These are phyloP conservation scores for Thraustotheca clavata DNA, from an alignment of 352 stramenopile species.

Conservation along the genomic window DNA sequence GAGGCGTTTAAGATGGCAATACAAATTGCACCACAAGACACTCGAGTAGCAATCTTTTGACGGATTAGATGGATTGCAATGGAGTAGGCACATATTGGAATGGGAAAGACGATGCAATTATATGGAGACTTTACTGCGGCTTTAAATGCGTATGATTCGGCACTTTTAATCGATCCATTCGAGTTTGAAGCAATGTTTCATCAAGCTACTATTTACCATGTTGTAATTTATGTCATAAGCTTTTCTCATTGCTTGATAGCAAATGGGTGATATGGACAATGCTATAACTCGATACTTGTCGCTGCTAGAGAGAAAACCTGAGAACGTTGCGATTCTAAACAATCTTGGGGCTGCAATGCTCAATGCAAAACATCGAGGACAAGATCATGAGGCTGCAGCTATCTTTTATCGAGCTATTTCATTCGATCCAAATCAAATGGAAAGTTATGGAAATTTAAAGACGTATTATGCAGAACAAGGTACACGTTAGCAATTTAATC, in stretches of 20 bases:
- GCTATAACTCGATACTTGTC: background rate
- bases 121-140: background rate
- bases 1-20: too few relatives aligned
- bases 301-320: background rate
- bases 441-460: constrained; percentile 9
- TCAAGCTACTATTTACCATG: background rate
- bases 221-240: too few relatives aligned
- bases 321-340: constrained; percentile 4
- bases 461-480: constrained; percentile 10
- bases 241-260: too few relatives aligned
- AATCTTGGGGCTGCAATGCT: constrained; percentile 11
- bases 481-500: background rate
- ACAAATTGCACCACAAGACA: too few relatives aligned
- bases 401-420: background rate
- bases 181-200: background rate
- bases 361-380: background rate
- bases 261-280: background rate
- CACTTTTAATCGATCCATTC: background rate
- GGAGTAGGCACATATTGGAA: background rate
- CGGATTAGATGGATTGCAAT: too few relatives aligned
- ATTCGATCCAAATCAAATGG: background rate
- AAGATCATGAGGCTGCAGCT: background rate
- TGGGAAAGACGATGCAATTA: background rate
- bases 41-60: too few relatives aligned
- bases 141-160: background rate